Conservation (phyloP, 805 yeast species). For the Dipodascus geniculatus region DNA sequence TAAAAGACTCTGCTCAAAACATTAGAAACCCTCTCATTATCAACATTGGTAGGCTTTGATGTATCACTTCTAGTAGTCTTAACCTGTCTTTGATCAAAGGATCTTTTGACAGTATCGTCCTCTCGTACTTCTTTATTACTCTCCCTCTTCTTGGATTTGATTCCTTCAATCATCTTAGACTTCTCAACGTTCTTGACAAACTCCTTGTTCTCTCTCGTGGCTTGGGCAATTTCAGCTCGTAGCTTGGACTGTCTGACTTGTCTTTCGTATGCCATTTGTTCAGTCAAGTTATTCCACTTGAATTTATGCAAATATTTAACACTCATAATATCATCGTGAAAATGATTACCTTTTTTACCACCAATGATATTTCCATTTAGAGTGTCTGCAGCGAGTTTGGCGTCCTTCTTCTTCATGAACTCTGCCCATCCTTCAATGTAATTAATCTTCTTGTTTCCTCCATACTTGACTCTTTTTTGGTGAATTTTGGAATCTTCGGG, state of each 20-base stretch:
- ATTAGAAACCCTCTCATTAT: slow-evolving; percentile 13
- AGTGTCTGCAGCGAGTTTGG: slow-evolving; percentile 77
- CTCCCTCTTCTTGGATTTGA: slow-evolving; percentile 38
- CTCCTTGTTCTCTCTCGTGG: slow-evolving; percentile 72
- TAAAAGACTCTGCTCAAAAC: slow-evolving; percentile 19
- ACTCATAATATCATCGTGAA: slow-evolving; percentile 88
- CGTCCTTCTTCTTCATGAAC: slow-evolving; percentile 70
- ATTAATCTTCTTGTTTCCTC: slow-evolving; percentile 83
- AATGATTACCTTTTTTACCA: slow-evolving; percentile 82
- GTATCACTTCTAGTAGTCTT: slow-evolving; percentile 55
- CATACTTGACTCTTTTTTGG: slow-evolving; percentile 61
- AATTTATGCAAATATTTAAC: slow-evolving; percentile 82
- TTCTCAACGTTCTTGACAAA: slow-evolving; percentile 77
- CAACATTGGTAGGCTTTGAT: slow-evolving; percentile 10
- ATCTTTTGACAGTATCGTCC: slow-evolving; percentile 36
- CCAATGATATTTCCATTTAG: slow-evolving; percentile 84
- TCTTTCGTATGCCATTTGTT: slow-evolving; percentile 81
- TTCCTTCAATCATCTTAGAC: slow-evolving; percentile 67
- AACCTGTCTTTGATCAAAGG: slow-evolving; percentile 61
- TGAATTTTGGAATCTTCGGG: slow-evolving; percentile 67
- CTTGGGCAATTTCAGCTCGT: slow-evolving; percentile 81
- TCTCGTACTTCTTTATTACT: slow-evolving; percentile 20
- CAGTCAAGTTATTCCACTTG: slow-evolving; percentile 92
- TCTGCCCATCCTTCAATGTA: slow-evolving; percentile 98
- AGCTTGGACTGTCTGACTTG: slow-evolving; percentile 81